Evolutionary conservation across 352 stramenopile species (phyloP), one percentile per base, ranked within the genome.

Genomic region (Phytopythium chamaehyphon): DNA sequence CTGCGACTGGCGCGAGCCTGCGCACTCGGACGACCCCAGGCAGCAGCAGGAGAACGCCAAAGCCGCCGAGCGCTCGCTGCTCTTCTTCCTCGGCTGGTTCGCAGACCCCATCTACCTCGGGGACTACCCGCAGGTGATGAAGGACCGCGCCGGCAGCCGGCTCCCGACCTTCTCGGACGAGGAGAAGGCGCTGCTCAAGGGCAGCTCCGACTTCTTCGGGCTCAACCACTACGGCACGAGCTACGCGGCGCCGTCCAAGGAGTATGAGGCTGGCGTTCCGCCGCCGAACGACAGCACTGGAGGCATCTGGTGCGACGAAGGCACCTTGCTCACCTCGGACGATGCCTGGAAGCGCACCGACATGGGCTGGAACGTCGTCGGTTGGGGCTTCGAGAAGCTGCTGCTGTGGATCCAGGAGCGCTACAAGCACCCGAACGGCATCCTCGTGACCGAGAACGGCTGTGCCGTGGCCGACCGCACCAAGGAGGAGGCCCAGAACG

Each of bases 381-480:
- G 68, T 19, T 86, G 85, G 66, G 92, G 91, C 40, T 88, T 96
- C 45, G 73, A 86, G 51, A 91, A 96, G 54, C 59, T 97, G 16
- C 57, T 98, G 15, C 37, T 89, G 9, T 98, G 88, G 84, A 92
- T 98, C 54, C 59, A 90, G 42, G 64, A 91, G 22, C 76, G 88
- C 37, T 98, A 98, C 65, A 54, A 68, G 14, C 64, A 76, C 6
- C 55, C 67, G 21, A 74, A 76, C 26, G 64, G 76, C 28, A 96
- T 98, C 40, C 66, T 84, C 39, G 83, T 98, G 8, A 98, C 94
- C 2, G 94, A 98, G 62, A 98, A 98, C 66, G 94, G 94, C 28
- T 89, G 76, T 24, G 77, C 83, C 11, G 74, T 69, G 50, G 59
- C 76, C 1, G 71, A 76, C 40, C 76, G 77, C 51, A 68, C 88